phyloP scores from a whole-genome alignment of 768 basidiomycete genomes.

The Suillus alpinus region DNA sequence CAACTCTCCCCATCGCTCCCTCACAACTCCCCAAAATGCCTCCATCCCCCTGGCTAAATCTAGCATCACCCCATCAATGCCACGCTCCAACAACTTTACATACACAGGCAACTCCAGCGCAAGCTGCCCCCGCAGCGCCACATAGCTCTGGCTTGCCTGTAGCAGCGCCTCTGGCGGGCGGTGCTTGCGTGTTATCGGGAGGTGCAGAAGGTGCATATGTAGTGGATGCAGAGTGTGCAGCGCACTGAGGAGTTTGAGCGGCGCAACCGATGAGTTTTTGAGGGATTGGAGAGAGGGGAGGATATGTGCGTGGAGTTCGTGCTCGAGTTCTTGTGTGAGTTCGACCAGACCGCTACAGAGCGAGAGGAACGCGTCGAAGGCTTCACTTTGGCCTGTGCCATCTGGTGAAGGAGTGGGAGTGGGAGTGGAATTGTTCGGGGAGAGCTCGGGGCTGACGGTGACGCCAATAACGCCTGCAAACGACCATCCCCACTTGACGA shows the following conservation, averaged over 20 bases:
- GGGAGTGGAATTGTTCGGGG: slow-evolving; percentile 6
- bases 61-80: slow-evolving; percentile 49
- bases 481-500: slow-evolving; percentile 60
- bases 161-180: slow-evolving; percentile 66
- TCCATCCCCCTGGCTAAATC: slow-evolving; percentile 57
- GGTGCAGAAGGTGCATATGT: slow-evolving; percentile 67
- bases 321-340: slow-evolving; percentile 52
- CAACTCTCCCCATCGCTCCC: slow-evolving; percentile 71
- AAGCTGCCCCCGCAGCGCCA: slow-evolving; percentile 73
- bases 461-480: slow-evolving; percentile 72
- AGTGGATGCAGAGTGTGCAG: slow-evolving; percentile 74
- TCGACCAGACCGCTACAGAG: slow-evolving; percentile 57
- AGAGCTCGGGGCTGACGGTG: slow-evolving; percentile 33
- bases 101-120: slow-evolving; percentile 68
- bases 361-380: slow-evolving; percentile 67
- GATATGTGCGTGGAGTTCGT: slow-evolving; percentile 49
- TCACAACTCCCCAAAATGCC: slow-evolving; percentile 56
- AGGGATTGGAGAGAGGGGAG: slow-evolving; percentile 58
- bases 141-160: slow-evolving; percentile 72
- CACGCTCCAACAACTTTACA: slow-evolving; percentile 55
- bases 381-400: slow-evolving; percentile 40
- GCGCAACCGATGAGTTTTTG: slow-evolving; percentile 57
- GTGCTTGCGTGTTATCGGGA: slow-evolving; percentile 55
- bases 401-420: slow-evolving; percentile 21
- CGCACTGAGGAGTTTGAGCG: slow-evolving; percentile 62